A percentile compares a stretch with the other conserved stretches of the same genome.
These are phyloP conservation scores for Pseudocercospora fijiensis DNA, from an alignment of 2,329 filamentous ascomycete species.

Conservation along the genomic window DNA sequence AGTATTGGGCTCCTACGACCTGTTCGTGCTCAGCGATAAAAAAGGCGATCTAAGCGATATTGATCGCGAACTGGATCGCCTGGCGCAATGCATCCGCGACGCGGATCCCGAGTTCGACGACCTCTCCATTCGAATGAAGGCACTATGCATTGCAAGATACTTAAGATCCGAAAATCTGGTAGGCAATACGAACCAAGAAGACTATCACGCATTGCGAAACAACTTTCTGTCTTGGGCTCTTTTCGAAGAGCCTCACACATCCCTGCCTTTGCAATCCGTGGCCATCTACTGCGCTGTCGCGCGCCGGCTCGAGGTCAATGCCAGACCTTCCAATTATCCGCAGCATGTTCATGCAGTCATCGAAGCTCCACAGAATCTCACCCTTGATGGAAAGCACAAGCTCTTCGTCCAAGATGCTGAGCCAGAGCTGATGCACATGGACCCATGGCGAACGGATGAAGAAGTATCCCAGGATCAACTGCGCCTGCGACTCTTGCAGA, in stretches of 20 bases:
- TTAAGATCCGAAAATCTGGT: constrained; percentile 67
- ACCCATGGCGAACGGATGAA: constrained; percentile 70
- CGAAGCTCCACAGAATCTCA: constrained; percentile 51
- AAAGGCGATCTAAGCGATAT: constrained; percentile 70
- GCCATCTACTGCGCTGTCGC: constrained; percentile 84
- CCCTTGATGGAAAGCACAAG: constrained; percentile 41
- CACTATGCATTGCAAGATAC: constrained; percentile 67
- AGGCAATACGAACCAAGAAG: constrained; percentile 60
- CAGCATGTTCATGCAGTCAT: constrained; percentile 83
- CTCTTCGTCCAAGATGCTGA: constrained; percentile 29
- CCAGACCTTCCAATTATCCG: constrained; percentile 77
- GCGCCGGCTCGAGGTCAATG: constrained; percentile 69
- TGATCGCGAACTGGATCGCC: constrained; percentile 60
- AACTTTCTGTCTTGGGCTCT: constrained; percentile 84
- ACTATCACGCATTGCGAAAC: constrained; percentile 79
- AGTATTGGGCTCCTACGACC: constrained; percentile 78
- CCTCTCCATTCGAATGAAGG: constrained; percentile 65
- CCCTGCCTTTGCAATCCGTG: constrained; percentile 80
- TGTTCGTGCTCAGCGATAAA: constrained; percentile 77
- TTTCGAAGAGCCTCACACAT: constrained; percentile 69
- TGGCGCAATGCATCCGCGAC: constrained; percentile 58
- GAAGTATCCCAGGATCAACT: constrained; percentile 65
- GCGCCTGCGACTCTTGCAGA: constrained; percentile 53
- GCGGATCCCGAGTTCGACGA: constrained; percentile 55
- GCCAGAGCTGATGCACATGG: constrained; percentile 63